Evolutionary conservation across 2,329 filamentous ascomycete species (phyloP).

Genomic region (Aspergillus transmontanensis): DNA sequence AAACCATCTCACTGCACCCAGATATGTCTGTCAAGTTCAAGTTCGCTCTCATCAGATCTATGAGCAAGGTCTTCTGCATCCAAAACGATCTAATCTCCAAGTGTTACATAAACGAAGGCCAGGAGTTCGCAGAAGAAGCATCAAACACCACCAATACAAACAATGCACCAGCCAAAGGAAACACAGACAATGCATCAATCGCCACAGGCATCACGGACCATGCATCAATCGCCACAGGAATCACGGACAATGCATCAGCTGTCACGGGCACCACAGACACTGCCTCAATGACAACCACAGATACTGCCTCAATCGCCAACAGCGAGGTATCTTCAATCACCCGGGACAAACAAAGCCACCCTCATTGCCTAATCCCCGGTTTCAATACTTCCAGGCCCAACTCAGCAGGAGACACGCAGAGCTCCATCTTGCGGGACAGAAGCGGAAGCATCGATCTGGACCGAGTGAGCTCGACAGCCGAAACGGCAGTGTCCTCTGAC

Average conservation of each 20-base stretch:
- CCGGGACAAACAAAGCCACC: background rate
- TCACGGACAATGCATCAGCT: background rate
- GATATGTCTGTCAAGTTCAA: constrained; percentile 14
- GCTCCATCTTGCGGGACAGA: background rate
- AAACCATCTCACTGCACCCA: constrained; percentile 11
- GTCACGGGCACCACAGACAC: background rate
- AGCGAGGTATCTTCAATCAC: background rate
- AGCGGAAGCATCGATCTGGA: constrained; percentile 4
- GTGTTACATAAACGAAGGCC: constrained; percentile 13
- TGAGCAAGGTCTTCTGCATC: constrained; percentile 16
- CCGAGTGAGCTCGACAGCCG: constrained; percentile 1
- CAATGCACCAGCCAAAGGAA: background rate
- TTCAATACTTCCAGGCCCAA: constrained; percentile 3
- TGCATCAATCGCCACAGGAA: background rate
- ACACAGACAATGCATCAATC: background rate
- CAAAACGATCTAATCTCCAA: constrained; percentile 16
- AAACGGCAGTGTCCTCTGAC: constrained; percentile 3
- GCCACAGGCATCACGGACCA: background rate
- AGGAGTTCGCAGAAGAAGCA: constrained; percentile 1
- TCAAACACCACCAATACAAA: background rate
- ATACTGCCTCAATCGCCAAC: background rate
- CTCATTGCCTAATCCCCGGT: background rate
- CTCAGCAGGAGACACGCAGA: background rate
- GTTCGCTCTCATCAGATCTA: constrained; percentile 11
- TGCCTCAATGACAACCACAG: background rate